Conservation (phyloP, 2,329 filamentous ascomycete species). For the Venturia aucupariae region DNA sequence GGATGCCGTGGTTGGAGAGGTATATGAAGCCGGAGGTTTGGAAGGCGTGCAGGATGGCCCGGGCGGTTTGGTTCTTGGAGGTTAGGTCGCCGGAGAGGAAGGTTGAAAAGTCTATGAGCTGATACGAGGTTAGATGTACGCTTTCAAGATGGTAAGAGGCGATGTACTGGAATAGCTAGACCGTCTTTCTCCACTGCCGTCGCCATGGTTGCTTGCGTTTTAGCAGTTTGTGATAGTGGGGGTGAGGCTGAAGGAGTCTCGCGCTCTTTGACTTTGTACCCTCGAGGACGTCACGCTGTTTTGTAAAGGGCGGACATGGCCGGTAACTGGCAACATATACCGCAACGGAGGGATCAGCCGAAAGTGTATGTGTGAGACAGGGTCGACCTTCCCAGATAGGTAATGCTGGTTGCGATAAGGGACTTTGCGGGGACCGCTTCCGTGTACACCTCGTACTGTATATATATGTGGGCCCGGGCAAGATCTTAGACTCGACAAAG, state of each 20-base stretch:
- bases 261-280: background rate
- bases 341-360: background rate
- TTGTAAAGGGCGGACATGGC: background rate
- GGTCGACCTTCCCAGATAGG: constrained; percentile 1
- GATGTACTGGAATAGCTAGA: constrained; percentile 29
- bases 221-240: background rate
- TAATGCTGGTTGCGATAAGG: background rate
- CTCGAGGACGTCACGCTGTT: background rate
- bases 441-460: no score
- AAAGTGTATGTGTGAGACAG: background rate
- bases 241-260: background rate
- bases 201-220: constrained; percentile 20
- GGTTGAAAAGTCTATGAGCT: constrained; percentile 71
- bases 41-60: constrained; percentile 69
- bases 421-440: background rate
- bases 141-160: background rate
- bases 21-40: constrained; percentile 85
- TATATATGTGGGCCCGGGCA: no score
- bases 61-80: constrained; percentile 56
- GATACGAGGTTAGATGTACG: background rate
- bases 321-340: background rate
- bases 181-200: constrained; percentile 31
- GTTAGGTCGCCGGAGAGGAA: constrained; percentile 56
- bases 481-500: no score
- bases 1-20: constrained; percentile 68